Evolutionary conservation across 805 yeast species (phyloP), one percentile per base, ranked within the genome.

Genomic region (Cyberlindnera veronae): DNA sequence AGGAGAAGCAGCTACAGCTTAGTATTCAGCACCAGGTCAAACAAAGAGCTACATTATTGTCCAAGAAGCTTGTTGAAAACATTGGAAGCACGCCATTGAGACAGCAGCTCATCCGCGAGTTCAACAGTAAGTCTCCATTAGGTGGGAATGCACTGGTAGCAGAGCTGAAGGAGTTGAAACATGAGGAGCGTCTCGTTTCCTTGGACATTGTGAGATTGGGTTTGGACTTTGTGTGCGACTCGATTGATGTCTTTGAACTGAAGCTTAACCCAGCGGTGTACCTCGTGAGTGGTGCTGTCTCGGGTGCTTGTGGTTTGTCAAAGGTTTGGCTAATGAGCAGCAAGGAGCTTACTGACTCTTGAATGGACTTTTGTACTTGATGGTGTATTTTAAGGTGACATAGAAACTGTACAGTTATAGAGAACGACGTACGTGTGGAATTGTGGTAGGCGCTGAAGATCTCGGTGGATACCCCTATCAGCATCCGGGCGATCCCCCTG

Each of bases 1-100:
- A 62, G 12, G 72, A 67, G 31, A 68, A 69, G 48, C 83, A 79
- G 50, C 61, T 71, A 48, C 79, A 76, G 38, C 47, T 79, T 23
- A 69, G 66, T 46, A 73, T 82, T 32, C 82, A 75, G 55, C 71
- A 74, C 32, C 79, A 79, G 54, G 86, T 84, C 7, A 80, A 75
- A 53, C 69, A 67, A 48, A 68, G 72, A 41, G 81, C 84, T 1
- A 68, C 66, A 22, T 49, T 61, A 14, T 49, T 74, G 18, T 67
- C 75, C 7, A 63, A 61, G 42, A 74, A 66, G 41, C 54, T 71
- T 28, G 44, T 53, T 36, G 52, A 53, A 30, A 50, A 34, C 45
- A 53, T 48, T 31, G 49, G 49, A 5, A 44, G 39, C 34, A 51
- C 64, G 6, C 58, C 61, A 14, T 44, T 60, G 29, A 54, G 58